phyloP scores from a whole-genome alignment of 169 alveolate species.

The Plasmodium cynomolgi region DNA sequence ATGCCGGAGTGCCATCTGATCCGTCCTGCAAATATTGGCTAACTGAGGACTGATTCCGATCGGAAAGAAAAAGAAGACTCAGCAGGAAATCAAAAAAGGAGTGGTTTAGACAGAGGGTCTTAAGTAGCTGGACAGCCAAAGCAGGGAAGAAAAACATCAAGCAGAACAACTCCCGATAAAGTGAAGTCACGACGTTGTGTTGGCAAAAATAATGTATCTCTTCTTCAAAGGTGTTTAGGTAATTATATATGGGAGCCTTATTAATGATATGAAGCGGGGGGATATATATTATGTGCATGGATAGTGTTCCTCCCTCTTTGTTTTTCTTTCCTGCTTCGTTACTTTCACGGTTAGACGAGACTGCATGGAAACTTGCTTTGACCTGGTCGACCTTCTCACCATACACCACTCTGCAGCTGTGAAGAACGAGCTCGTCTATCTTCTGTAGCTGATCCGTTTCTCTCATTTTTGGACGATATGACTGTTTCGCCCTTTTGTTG shows the following conservation, averaged over 20 bases:
- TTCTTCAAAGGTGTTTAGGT: conserved; percentile 24
- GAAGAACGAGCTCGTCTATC: conserved; percentile 3
- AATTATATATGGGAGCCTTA: conserved; percentile 19
- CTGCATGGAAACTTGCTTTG: background rate
- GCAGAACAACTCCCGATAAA: conserved; percentile 16
- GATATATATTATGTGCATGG: conserved; percentile 26
- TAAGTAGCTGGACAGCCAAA: background rate
- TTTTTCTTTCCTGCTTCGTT: background rate
- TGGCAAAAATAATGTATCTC: conserved; percentile 20
- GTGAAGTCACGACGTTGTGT: background rate
- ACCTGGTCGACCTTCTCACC: background rate
- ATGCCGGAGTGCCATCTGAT: background rate
- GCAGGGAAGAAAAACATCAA: conserved; percentile 18
- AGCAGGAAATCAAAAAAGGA: conserved; percentile 4
- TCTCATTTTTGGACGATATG: background rate
- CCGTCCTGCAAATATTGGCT: background rate
- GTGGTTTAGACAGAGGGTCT: background rate
- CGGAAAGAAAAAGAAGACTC: background rate
- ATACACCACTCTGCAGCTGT: background rate
- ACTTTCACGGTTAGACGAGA: background rate
- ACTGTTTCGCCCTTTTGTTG: background rate
- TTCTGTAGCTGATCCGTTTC: background rate
- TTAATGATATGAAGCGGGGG: conserved; percentile 33
- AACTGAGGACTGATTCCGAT: background rate
- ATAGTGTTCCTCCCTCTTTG: background rate